Evolutionary conservation across 2,329 filamentous ascomycete species (phyloP).

Genomic region (Diaporthe caulivora): DNA sequence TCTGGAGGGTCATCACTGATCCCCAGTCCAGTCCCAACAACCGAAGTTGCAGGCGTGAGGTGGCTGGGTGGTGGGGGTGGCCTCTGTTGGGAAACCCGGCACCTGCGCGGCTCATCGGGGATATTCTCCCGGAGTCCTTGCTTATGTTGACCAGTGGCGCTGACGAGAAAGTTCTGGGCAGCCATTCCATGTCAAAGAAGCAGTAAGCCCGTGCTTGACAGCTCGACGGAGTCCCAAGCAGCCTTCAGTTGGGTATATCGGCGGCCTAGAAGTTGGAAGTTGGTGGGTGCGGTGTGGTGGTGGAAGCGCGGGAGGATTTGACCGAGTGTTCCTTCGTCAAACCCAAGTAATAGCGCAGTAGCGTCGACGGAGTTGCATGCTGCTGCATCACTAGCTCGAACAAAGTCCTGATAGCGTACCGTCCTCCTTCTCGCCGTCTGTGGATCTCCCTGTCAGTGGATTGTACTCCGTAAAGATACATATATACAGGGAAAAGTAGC

Average conservation of each 20-base stretch:
- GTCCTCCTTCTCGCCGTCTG: conserved; percentile 3
- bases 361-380: neutral
- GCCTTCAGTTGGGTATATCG: neutral
- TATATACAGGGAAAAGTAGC: neutral
- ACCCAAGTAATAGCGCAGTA: neutral
- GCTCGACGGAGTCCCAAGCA: neutral
- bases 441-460: neutral
- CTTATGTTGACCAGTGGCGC: neutral
- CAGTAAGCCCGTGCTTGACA: neutral
- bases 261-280: conserved; percentile 23
- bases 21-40: conserved; percentile 17
- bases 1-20: neutral
- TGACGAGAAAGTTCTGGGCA: conserved; percentile 1
- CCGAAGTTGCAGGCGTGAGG: neutral
- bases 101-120: conserved; percentile 10
- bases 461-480: neutral
- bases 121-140: neutral
- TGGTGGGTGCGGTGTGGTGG: neutral
- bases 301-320: conserved; percentile 26
- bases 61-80: conserved; percentile 3
- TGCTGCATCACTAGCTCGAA: conserved; percentile 33
- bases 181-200: neutral
- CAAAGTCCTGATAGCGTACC: neutral
- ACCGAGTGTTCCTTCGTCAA: conserved; percentile 19
- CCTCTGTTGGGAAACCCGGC: conserved; percentile 6